Evolutionary conservation across 2,329 filamentous ascomycete genomes (phyloP).

Genomic region (Beauveria rudraprayagi): DNA sequence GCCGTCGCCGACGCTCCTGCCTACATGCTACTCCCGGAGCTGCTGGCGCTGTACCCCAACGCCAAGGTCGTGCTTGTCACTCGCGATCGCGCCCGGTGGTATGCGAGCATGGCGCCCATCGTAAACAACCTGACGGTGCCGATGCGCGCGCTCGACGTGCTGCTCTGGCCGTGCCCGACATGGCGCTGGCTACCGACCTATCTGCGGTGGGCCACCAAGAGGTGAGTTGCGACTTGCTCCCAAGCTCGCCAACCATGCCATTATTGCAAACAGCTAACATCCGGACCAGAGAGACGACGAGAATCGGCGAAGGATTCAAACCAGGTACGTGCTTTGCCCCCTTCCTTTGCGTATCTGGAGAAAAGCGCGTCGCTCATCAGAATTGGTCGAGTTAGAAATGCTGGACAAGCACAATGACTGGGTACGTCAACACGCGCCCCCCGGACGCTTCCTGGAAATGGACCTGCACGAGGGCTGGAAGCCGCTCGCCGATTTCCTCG

Average conservation of each 20-base stretch:
- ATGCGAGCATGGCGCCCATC: slow-evolving; percentile 22
- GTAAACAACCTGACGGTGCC: slow-evolving; percentile 8
- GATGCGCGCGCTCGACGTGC: slow-evolving; percentile 4
- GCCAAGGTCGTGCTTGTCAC: slow-evolving; percentile 37
- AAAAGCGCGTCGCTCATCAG: too few species aligned
- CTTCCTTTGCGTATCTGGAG: background rate
- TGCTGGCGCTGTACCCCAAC: slow-evolving; percentile 40
- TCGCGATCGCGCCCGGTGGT: slow-evolving; percentile 29
- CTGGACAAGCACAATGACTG: slow-evolving; percentile 15
- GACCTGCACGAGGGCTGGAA: slow-evolving; percentile 20
- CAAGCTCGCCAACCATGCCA: too few species aligned
- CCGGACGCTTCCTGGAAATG: slow-evolving; percentile 16
- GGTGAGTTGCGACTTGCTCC: background rate
- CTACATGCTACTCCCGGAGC: slow-evolving; percentile 33
- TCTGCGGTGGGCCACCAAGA: background rate
- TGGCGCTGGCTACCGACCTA: slow-evolving; percentile 14
- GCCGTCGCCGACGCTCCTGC: slow-evolving; percentile 38
- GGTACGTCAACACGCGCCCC: slow-evolving; percentile 12
- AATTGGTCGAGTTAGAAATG: slow-evolving; percentile 9
- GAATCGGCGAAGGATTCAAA: background rate
- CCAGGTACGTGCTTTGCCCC: background rate
- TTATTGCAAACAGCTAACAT: too few species aligned
- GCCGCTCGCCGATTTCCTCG: slow-evolving; percentile 21
- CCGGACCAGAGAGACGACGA: background rate
- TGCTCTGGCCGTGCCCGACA: slow-evolving; percentile 12